Base-by-base conservation (phyloP, 257 asterid genomes). In the Lycium ferocissimum region DNA sequence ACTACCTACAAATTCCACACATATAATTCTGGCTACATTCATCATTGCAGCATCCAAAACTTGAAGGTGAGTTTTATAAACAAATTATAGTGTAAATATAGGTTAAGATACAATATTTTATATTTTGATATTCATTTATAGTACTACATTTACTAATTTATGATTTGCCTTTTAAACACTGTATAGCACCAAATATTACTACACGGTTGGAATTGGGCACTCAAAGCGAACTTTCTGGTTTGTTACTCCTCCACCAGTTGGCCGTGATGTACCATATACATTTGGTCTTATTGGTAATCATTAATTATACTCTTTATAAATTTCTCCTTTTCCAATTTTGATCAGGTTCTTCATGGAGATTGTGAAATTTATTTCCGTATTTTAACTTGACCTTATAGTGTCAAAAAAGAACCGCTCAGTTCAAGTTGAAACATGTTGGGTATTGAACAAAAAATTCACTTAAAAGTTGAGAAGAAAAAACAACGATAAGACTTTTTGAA, bases 1-100 rank as follows among this genome's bases (percentile, higher is more conserved):
- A 90, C 90, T 10, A 89, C 63, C 18, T 94, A 94, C 73, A 94
- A 85, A 66, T 95, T 63, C 79, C 91, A 88, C 83, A 94, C 88
- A 72, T 95, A 94, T 79, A 91, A 96, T 35, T 95, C 98, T 84
- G 98, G 97, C n/a, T 93, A 89, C 85, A 95, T 95, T 43, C 98
- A 95, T 82, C 97, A 95, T 22, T 87, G 92, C 87, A 90, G 90
- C 75, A 88, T 94, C 13, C 85, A 37, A 45, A 38, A 91, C 9
- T 87, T 95, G 84, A 49, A 91, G 98, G 97, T 94, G 45, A 14
- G 75, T 9, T 22, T 62, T 62, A 20, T 9, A 62, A 62, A 62
- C 14, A 9, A 20, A 9, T 62, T 62, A 20, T 59, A 59, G 33
- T 59, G 66, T 18, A 59, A 53, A 59, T 18, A 18, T 59, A 59